A percentile compares a stretch with the other conserved stretches of the same genome.
Evolutionary conservation across 164 flowering plant genomes (phyloP).

Genomic region (Amborella trichopoda): DNA sequence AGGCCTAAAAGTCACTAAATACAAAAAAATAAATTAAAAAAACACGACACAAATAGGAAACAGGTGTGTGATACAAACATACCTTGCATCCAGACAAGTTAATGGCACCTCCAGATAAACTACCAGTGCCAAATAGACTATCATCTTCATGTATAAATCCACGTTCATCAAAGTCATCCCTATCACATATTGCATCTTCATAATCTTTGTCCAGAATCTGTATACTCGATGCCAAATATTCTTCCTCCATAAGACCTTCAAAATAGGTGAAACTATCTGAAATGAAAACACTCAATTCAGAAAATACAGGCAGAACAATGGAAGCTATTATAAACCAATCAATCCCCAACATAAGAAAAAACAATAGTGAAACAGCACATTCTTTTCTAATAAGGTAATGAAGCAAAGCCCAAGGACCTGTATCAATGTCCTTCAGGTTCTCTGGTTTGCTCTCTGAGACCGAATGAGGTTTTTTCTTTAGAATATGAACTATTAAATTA

Average conservation of each 20-base stretch:
- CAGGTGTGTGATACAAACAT: too few relatives aligned
- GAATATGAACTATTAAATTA: slow-evolving; percentile 41
- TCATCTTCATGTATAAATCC: slow-evolving; percentile 73
- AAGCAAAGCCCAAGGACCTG: too few relatives aligned
- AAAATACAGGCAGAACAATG: too few relatives aligned
- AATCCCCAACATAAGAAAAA: too few relatives aligned
- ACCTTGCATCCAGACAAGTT: slow-evolving; percentile 62
- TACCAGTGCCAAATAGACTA: slow-evolving; percentile 70
- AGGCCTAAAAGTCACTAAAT: too few relatives aligned
- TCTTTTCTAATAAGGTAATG: too few relatives aligned
- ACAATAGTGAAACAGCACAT: too few relatives aligned
- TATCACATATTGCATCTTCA: slow-evolving; percentile 46
- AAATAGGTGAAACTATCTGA: slow-evolving; percentile 85
- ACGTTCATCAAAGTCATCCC: slow-evolving; percentile 84
- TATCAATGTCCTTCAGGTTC: slow-evolving; percentile 37
- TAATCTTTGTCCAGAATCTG: slow-evolving; percentile 67
- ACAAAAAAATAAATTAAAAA: too few relatives aligned
- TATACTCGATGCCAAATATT: slow-evolving; percentile 47
- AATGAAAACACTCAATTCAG: slow-evolving; percentile 5
- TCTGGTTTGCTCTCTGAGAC: slow-evolving; percentile 58
- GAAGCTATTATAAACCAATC: too few relatives aligned
- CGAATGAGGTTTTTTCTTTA: slow-evolving; percentile 46
- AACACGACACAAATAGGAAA: too few relatives aligned
- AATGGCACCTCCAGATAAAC: slow-evolving; percentile 68
- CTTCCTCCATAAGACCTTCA: slow-evolving; percentile 64